These are phyloP conservation scores for Lactarius evosmus DNA, from an alignment of 768 basidiomycete species.

Conservation along the genomic window DNA sequence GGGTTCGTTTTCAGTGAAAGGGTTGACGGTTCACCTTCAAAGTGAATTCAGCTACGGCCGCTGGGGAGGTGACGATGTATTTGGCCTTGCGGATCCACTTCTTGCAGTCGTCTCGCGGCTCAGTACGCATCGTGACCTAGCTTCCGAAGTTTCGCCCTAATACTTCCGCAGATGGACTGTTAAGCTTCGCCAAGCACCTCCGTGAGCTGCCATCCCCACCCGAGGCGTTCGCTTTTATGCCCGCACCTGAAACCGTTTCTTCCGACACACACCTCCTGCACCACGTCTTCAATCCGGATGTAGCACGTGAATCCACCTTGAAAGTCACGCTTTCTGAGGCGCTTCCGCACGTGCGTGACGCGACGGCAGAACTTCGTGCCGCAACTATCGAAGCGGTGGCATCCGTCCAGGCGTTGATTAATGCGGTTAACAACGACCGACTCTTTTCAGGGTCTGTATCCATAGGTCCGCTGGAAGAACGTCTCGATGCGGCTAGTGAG, in stretches of 20 bases:
- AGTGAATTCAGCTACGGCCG: conserved; percentile 45
- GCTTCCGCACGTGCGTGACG: conserved; percentile 37
- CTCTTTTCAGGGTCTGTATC: conserved; percentile 29
- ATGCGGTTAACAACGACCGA: conserved; percentile 37
- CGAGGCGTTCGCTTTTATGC: conserved; percentile 19
- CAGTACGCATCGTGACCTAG: conserved; percentile 31
- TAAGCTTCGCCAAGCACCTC: conserved; percentile 36
- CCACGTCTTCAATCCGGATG: conserved; percentile 34
- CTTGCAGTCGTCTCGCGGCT: conserved; percentile 37
- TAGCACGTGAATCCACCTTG: conserved; percentile 33
- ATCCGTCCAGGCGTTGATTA: conserved; percentile 32
- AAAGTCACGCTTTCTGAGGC: conserved; percentile 36
- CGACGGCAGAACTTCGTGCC: conserved; percentile 38
- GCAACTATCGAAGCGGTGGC: conserved; percentile 34
- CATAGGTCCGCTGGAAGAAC: conserved; percentile 27
- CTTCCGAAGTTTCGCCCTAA: background rate
- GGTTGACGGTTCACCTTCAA: conserved; percentile 37
- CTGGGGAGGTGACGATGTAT: conserved; percentile 45
- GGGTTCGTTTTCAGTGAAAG: conserved; percentile 32
- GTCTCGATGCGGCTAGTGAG: conserved; percentile 32
- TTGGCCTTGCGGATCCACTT: conserved; percentile 37
- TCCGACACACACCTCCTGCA: conserved; percentile 40
- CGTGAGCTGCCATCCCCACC: conserved; percentile 25
- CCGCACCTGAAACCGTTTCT: conserved; percentile 21
- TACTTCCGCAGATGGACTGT: conserved; percentile 35